Evolutionary conservation across 2,329 filamentous ascomycete species (phyloP).

Genomic region (Podosphaera xanthii): DNA sequence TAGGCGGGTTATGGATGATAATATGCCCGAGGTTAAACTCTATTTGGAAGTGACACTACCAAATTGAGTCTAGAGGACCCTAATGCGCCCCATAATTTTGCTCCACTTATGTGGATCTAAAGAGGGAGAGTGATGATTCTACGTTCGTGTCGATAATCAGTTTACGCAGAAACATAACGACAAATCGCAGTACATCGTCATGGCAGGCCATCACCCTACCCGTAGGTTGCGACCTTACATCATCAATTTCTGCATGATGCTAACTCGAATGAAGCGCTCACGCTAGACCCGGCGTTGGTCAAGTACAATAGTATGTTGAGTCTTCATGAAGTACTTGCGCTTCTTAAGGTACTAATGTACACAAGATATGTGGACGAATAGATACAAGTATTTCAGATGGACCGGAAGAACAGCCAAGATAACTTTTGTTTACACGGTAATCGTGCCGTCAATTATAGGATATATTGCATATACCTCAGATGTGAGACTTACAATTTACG

Average conservation of each 20-base stretch:
- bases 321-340: slow-evolving; percentile 3
- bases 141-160: too few species aligned
- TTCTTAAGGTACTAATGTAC: slow-evolving; percentile 3
- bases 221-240: slow-evolving; percentile 15
- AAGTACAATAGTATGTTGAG: slow-evolving; percentile 27
- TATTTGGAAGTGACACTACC: too few species aligned
- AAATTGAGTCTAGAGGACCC: too few species aligned
- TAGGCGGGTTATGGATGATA: too few species aligned
- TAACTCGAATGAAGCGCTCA: slow-evolving; percentile 11
- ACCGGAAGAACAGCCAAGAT: slow-evolving; percentile 62
- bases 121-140: too few species aligned
- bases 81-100: too few species aligned
- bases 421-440: slow-evolving; percentile 51
- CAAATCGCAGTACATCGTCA: slow-evolving; percentile 12
- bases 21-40: too few species aligned
- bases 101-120: too few species aligned
- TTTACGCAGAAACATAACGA: background rate
- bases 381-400: slow-evolving; percentile 92
- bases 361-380: slow-evolving; percentile 59
- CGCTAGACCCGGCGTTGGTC: slow-evolving; percentile 25
- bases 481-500: slow-evolving; percentile 31
- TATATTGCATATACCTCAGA: slow-evolving; percentile 61
- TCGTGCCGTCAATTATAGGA: slow-evolving; percentile 48
- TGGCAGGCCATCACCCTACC: slow-evolving; percentile 26
- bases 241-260: slow-evolving; percentile 1